Conservation (phyloP, 768 basidiomycete genomes). For the Chalciporus sphaerocephalus region DNA sequence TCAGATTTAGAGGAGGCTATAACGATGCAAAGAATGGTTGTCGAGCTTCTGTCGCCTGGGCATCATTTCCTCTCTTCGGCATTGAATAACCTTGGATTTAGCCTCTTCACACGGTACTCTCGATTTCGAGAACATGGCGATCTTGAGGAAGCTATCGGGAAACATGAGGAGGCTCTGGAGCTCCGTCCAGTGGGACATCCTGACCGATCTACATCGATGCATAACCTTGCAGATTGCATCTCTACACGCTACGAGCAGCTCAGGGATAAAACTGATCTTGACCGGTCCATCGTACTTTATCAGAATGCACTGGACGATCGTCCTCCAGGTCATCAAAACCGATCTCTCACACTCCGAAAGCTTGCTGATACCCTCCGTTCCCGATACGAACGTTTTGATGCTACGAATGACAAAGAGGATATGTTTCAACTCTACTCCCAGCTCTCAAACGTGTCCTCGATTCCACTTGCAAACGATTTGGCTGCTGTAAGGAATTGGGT, state of each 20-base stretch:
- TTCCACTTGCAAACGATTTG: not conserved
- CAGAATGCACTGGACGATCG: not conserved
- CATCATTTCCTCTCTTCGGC: not conserved
- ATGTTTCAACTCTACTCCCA: not conserved
- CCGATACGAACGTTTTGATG: not conserved
- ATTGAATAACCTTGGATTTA: slow-evolving; percentile 1
- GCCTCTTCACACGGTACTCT: not conserved
- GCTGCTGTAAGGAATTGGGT: not conserved
- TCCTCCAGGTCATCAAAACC: slow-evolving; percentile 5
- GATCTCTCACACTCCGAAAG: slow-evolving; percentile 6
- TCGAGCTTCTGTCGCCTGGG: not conserved
- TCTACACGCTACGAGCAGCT: not conserved
- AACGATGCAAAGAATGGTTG: not conserved
- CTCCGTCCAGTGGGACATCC: not conserved
- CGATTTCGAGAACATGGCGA: not conserved
- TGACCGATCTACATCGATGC: not conserved
- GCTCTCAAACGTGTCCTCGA: not conserved
- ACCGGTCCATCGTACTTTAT: not conserved
- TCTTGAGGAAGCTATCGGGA: not conserved
- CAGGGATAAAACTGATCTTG: not conserved
- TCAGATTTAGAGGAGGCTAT: not conserved
- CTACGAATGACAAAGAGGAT: not conserved
- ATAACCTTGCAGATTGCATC: not conserved
- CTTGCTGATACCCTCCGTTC: slow-evolving; percentile 12
- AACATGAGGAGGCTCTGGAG: not conserved